Percentiles rank a stretch among this genome's conserved stretches.
Evolutionary conservation across 2,329 filamentous ascomycete genomes (phyloP).

Genomic region (Myriosclerotinia curreyana): DNA sequence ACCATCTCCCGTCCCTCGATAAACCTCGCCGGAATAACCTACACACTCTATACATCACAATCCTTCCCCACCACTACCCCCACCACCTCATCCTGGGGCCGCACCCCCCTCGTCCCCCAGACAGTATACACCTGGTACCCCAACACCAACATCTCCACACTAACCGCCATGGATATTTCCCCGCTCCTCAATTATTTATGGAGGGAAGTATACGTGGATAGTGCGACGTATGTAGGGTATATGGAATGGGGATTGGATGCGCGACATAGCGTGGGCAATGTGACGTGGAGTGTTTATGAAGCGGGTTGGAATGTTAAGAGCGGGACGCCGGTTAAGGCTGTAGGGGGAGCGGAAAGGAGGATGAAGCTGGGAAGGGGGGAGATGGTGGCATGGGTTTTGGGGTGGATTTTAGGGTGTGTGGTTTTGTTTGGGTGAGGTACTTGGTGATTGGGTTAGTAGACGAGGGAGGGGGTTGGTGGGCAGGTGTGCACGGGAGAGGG

Average conservation of each 20-base stretch:
- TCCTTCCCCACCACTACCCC: neutral
- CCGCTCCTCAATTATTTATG: constrained; percentile 9
- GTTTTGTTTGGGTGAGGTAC: neutral
- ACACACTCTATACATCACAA: neutral
- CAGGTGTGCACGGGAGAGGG: neutral
- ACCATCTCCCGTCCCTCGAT: neutral
- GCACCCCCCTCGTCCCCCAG: neutral
- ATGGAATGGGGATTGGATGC: constrained; percentile 14
- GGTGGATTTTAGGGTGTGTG: neutral
- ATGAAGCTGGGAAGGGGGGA: neutral
- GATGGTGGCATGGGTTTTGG: neutral
- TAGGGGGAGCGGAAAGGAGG: neutral
- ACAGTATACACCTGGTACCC: constrained; percentile 13
- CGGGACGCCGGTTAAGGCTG: neutral
- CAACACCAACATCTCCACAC: neutral
- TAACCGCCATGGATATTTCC: constrained; percentile 1
- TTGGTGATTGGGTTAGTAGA: no score
- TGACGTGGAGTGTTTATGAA: constrained; percentile 2
- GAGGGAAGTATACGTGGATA: constrained; percentile 1
- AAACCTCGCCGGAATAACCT: neutral
- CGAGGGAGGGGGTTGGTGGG: no score
- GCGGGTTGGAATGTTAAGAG: neutral
- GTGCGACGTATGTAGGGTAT: constrained; percentile 3
- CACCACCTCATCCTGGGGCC: neutral
- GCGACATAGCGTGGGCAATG: neutral